Evolutionary conservation across 345 rosid species (phyloP), one percentile per base, ranked within the genome.

Genomic region (Mangifera indica): DNA sequence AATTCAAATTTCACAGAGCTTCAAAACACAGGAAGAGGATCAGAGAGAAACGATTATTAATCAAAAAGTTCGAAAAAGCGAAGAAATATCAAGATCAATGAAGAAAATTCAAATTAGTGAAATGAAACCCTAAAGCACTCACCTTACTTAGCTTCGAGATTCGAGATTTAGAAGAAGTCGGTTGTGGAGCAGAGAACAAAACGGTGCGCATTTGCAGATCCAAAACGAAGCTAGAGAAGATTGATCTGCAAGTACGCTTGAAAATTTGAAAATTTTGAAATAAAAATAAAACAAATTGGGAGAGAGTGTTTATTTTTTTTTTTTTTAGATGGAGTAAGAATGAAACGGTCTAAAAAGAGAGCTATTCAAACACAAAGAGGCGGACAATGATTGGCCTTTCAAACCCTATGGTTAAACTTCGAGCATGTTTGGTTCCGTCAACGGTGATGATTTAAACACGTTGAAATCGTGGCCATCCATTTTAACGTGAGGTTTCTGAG

Each of bases 351-450:
- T 52, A 62, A 14, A 73, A 29, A 29, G 32, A 73, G 78, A 72
- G 81, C 72, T 74, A 74, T 84, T 85, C 82, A 91, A 93, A 91
- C 81, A 79, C 51, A 64, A 80, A 82, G 89, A 74, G 90, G 89
- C 85, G 95, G 97, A 82, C 56, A 59, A 57, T 21, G 52, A 72
- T 66, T 60, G 52, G 74, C 66, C 60, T 74, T 83, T 82, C 83
- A 77, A 88, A 87, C 86, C 88, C 87, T 85, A 78, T 72, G 65
- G 58, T 72, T 75, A 82, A 84, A 77, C 34, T 26, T 76, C 81
- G 73, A 81, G 69, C 81, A 56, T 66, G 74, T 59, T 53, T 52
- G 55, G 51, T 60, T 10, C 4, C 53, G 46, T 80, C 63, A 60
- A 80, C 78, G 85, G 85, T 59, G 64, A 0, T 3, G 78, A 83